These are phyloP conservation scores for Penicillium verrucosum DNA, from an alignment of 2,329 filamentous ascomycete species.

Conservation along the genomic window DNA sequence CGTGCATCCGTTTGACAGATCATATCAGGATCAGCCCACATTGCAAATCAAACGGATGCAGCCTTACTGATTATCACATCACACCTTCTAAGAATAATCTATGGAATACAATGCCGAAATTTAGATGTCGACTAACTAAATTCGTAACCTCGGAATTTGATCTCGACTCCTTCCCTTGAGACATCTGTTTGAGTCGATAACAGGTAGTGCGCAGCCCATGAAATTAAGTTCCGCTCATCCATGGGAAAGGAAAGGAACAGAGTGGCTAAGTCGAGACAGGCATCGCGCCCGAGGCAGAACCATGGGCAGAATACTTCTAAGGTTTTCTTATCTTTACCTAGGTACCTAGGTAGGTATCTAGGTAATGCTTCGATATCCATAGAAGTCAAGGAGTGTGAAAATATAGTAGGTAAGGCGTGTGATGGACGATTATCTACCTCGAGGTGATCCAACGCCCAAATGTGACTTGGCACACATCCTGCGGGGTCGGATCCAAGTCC, in stretches of 20 bases:
- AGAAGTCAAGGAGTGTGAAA: neutral
- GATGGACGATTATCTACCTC: neutral
- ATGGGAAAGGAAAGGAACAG: neutral
- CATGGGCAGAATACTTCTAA: neutral
- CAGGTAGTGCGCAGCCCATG: neutral
- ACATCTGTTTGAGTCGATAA: neutral
- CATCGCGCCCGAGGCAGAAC: conserved; percentile 13
- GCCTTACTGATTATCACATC: neutral
- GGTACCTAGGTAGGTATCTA: too few species aligned
- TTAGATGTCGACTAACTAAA: neutral
- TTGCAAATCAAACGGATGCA: neutral
- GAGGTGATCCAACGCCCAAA: neutral
- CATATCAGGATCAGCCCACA: neutral
- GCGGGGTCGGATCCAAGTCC: neutral
- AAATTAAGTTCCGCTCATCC: conserved; percentile 7
- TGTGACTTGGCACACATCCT: conserved; percentile 9
- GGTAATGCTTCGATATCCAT: neutral
- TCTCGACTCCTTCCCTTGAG: neutral
- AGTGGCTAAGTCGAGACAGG: conserved; percentile 10
- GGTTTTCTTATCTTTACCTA: too few species aligned
- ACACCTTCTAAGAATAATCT: neutral
- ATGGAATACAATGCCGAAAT: neutral
- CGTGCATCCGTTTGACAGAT: conserved; percentile 4
- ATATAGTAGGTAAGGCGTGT: neutral
- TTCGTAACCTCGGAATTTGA: neutral